phyloP scores from a whole-genome alignment of 2,329 filamentous ascomycete genomes.

The Ceratocystiopsis brevicomis region DNA sequence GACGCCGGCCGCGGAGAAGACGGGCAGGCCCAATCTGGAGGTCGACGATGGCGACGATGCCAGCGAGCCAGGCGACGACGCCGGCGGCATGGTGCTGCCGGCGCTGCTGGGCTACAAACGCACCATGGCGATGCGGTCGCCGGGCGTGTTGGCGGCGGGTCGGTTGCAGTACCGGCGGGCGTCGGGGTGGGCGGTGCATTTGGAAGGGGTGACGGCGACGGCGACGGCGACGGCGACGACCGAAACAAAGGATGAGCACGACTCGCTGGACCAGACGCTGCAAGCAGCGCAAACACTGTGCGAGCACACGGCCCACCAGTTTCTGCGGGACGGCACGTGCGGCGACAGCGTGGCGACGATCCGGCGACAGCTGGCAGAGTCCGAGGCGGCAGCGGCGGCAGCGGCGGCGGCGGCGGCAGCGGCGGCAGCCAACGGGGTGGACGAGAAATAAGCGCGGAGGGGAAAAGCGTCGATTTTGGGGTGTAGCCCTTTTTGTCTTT shows the following conservation, averaged over 20 bases:
- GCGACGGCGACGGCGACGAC: background rate
- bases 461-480: no score
- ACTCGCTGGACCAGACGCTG: conserved; percentile 57
- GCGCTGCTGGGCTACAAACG: conserved; percentile 18
- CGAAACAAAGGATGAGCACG: conserved; percentile 35
- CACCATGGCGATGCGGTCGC: conserved; percentile 19
- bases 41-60: no score
- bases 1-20: no score
- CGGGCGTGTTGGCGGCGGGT: conserved; percentile 12
- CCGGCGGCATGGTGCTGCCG: no score
- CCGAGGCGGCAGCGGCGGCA: conserved; percentile 24
- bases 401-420: background rate
- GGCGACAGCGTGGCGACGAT: conserved; percentile 55
- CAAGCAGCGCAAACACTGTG: conserved; percentile 67
- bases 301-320: conserved; percentile 75
- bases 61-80: no score
- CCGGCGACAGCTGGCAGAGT: conserved; percentile 42
- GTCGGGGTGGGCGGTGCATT: conserved; percentile 2
- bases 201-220: background rate
- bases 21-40: no score
- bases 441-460: no score
- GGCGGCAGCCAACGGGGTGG: background rate
- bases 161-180: conserved; percentile 12
- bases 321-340: conserved; percentile 75
- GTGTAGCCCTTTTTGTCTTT: no score